Percentiles rank a stretch among this genome's conserved stretches.
Evolutionary conservation across 2,329 filamentous ascomycete genomes (phyloP).

Genomic region (Nemania diffusa): DNA sequence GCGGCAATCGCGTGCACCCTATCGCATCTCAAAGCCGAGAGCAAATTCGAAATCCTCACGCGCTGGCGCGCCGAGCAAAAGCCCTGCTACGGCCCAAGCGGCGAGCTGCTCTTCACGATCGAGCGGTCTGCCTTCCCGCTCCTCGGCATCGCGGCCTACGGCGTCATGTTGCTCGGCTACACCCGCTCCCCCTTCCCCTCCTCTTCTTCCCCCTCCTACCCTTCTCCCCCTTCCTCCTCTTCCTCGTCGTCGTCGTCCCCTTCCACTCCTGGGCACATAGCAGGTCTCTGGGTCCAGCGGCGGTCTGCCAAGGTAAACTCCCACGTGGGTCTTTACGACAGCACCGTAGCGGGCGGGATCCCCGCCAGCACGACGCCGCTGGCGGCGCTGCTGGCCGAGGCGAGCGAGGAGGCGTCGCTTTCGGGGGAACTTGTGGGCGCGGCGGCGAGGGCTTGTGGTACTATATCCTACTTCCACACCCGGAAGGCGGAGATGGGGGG

Average conservation of each 20-base stretch:
- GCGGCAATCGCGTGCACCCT: constrained; percentile 11
- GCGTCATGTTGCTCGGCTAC: constrained; percentile 71
- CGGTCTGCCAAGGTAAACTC: constrained; percentile 72
- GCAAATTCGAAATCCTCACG: constrained; percentile 15
- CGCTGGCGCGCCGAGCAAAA: constrained; percentile 28
- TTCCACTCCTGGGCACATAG: constrained; percentile 46
- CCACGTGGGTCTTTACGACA: constrained; percentile 77
- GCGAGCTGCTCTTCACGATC: constrained; percentile 23
- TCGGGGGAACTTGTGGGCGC: constrained; percentile 66
- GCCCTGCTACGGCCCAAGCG: constrained; percentile 22
- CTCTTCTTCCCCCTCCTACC: too few species aligned
- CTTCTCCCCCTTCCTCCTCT: too few species aligned
- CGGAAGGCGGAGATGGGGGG: constrained; percentile 71
- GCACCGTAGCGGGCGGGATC: constrained; percentile 78
- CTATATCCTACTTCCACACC: constrained; percentile 74
- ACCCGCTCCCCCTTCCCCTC: constrained; percentile 49
- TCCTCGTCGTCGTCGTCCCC: too few species aligned
- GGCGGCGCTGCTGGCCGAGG: constrained; percentile 74
- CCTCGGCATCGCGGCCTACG: constrained; percentile 71
- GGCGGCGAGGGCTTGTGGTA: constrained; percentile 64
- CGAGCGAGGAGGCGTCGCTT: constrained; percentile 76
- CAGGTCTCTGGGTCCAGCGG: constrained; percentile 76
- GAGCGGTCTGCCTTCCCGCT: constrained; percentile 49
- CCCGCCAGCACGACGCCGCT: constrained; percentile 70
- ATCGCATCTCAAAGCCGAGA: not conserved